Base-by-base conservation (phyloP, 2,329 filamentous ascomycete genomes). In the Cercospora nicotianae region DNA sequence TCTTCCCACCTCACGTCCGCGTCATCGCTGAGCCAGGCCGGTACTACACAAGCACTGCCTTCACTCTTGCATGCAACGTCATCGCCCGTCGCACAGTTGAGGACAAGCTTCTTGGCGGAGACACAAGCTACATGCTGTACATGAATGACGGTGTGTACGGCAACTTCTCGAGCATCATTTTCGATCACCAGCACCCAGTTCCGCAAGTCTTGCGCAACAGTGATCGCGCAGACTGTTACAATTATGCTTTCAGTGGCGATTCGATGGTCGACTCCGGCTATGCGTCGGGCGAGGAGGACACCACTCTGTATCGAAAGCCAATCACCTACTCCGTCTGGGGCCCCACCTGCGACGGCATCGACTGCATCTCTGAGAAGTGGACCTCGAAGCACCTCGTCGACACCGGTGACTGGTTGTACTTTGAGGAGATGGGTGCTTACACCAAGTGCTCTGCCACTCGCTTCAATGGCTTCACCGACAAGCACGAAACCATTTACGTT, bases 141-240 rank as follows among this genome's bases (percentile, higher is more conserved):
- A 84, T 98, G 79, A 99, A 99, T 79, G 95, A 99, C 75, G 95
- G 95, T 30, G 90, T 98, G 64, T 99, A 99, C 77, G 95, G 95
- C 76, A 98, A 98, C 83, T 98, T 99, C 79, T 96, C 93, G 73
- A 96, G 93, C 87, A 98, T 98, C 86, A 97, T 98, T 85, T 99
- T 97, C 79, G 95, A 98, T 78, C 95, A 98, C 81, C 95, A 99
- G 85, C 87, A 96, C 76, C 95, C 95, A 1, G 82, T 91, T 57
- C 92, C 94, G 65, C 92, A 91, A 81, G 87, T 98, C 67, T 85
- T 99, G 36, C 73, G 72, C 63, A 75, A 75, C 33, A 65, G 53
- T 36, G 67, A 71, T 57, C 70, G 71, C 42, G 63, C 63, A 2
- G 75, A 78, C 48, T 73, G 74, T 9, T 77, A 72, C 76, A 74